These are phyloP conservation scores for Pestalotiopsis sp. DNA, from an alignment of 2,329 filamentous ascomycete species.

Conservation along the genomic window DNA sequence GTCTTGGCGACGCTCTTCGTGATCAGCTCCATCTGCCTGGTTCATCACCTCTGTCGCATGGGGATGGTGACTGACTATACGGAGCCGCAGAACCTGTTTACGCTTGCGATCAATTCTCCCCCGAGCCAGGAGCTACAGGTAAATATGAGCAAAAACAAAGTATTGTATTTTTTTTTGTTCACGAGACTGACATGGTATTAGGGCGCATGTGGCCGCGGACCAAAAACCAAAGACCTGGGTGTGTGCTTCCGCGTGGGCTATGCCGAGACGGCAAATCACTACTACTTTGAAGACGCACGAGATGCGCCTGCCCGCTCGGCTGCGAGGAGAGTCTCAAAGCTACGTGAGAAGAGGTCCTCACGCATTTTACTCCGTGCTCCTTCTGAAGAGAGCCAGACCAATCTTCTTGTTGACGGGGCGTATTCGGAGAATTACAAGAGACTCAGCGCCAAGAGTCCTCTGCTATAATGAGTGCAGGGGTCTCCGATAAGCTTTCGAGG, in stretches of 20 bases:
- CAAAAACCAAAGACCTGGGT: not conserved
- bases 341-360: too few relatives aligned
- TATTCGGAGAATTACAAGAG: conserved; percentile 4
- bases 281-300: conserved; percentile 3
- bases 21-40: not conserved
- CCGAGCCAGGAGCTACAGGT: conserved; percentile 5
- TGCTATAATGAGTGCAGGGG: not conserved
- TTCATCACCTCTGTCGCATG: not conserved
- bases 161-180: too few relatives aligned
- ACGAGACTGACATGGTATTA: not conserved
- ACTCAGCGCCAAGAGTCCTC: not conserved
- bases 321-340: not conserved
- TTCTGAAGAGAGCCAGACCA: not conserved
- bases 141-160: not conserved
- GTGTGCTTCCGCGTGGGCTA: not conserved
- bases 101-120: conserved; percentile 2
- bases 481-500: not conserved
- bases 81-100: conserved; percentile 4
- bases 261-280: not conserved
- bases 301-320: not conserved
- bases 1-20: not conserved
- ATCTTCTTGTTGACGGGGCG: not conserved
- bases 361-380: not conserved
- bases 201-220: conserved; percentile 3
- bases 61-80: conserved; percentile 1